Percentiles rank a stretch among this genome's conserved stretches.
phyloP scores from a whole-genome alignment of 208 protist genomes.

The Acanthamoeba culbertsoni region DNA sequence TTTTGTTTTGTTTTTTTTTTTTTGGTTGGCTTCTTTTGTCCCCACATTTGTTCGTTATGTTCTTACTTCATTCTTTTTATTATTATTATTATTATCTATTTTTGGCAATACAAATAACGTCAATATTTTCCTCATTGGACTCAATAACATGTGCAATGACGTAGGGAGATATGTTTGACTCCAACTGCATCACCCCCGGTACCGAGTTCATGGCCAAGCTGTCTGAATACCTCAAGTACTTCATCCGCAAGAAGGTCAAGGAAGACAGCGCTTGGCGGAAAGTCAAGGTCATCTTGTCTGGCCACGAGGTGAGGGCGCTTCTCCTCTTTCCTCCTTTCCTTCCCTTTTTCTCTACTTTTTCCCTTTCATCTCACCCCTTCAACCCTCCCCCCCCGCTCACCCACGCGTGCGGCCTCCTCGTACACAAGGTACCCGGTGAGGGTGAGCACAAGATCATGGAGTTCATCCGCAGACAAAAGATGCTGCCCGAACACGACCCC shows the following conservation, averaged over 20 bases:
- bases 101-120: neutral
- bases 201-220: constrained; percentile 97
- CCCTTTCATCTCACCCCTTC: no score
- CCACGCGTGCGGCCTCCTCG: neutral
- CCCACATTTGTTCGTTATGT: no score
- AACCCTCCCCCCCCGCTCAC: neutral
- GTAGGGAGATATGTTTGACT: constrained; percentile 92
- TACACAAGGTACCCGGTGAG: constrained; percentile 91
- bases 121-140: neutral
- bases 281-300: constrained; percentile 94
- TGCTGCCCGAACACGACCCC: constrained; percentile 91
- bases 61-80: neutral
- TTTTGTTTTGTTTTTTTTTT: neutral
- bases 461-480: constrained; percentile 95
- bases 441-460: constrained; percentile 99
- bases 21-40: neutral
- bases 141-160: neutral
- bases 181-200: constrained; percentile 98
- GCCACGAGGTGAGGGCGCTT: constrained; percentile 76
- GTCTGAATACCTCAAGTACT: constrained; percentile 92
- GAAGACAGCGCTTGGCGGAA: constrained; percentile 92
- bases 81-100: neutral
- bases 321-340: neutral
- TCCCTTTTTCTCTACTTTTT: neutral
- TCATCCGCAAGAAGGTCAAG: constrained; percentile 92